Evolutionary conservation across 2,329 filamentous ascomycete genomes (phyloP).

Genomic region (Arthrobotrys sinensis): DNA sequence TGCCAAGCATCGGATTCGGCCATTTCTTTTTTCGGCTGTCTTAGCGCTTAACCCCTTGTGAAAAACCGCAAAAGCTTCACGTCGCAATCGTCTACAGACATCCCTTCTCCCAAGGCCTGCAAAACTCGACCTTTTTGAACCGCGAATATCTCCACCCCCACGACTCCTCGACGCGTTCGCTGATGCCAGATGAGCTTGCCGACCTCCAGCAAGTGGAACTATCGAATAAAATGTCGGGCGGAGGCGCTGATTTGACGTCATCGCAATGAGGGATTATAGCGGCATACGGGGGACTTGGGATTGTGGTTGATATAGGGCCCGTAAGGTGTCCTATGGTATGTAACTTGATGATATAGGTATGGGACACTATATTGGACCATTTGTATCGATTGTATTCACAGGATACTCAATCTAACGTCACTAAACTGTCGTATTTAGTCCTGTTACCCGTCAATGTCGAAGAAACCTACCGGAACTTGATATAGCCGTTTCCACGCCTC

Average conservation of each 20-base stretch:
- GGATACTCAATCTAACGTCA: neutral
- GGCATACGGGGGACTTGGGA: neutral
- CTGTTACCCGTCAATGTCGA: neutral
- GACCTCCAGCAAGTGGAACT: slow-evolving; percentile 4
- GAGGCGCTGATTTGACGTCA: slow-evolving; percentile 55
- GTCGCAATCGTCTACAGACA: slow-evolving; percentile 61
- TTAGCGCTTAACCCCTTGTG: slow-evolving; percentile 60
- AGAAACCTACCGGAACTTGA: neutral
- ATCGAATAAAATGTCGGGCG: slow-evolving; percentile 60
- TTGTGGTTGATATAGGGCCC: neutral
- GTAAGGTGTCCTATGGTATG: neutral
- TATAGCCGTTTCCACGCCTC: neutral
- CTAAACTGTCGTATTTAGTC: neutral
- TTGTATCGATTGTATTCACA: neutral
- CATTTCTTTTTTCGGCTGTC: slow-evolving; percentile 56
- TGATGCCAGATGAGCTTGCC: slow-evolving; percentile 1
- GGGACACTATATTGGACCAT: neutral
- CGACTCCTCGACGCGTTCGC: slow-evolving; percentile 51
- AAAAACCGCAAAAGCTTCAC: slow-evolving; percentile 60
- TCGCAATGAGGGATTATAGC: neutral
- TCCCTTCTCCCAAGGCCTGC: slow-evolving; percentile 34
- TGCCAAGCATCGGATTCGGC: slow-evolving; percentile 21
- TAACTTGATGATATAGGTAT: neutral
- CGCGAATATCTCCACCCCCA: slow-evolving; percentile 58
- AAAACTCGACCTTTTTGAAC: slow-evolving; percentile 40